Evolutionary conservation across 2,329 filamentous ascomycete species (phyloP).

Genomic region (Ascosphaera apis): DNA sequence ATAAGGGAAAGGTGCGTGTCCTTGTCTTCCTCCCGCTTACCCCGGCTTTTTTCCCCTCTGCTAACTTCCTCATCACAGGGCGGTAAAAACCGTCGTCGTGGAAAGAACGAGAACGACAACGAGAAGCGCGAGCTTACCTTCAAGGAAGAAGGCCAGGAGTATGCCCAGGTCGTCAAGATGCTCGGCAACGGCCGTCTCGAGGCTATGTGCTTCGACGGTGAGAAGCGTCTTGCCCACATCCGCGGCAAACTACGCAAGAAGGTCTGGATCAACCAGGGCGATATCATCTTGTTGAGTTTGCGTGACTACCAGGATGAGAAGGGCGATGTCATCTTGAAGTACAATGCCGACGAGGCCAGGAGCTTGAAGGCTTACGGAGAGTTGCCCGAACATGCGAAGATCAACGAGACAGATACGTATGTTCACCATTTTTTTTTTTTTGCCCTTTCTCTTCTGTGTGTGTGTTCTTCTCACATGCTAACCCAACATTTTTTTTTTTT

Average conservation of each 20-base stretch:
- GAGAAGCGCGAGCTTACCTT: constrained; percentile 97
- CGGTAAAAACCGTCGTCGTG: constrained; percentile 93
- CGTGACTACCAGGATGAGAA: constrained; percentile 90
- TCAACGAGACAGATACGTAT: constrained; percentile 97
- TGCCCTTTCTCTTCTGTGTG: neutral
- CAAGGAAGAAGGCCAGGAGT: constrained; percentile 94
- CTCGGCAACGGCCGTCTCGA: constrained; percentile 85
- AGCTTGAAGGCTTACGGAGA: constrained; percentile 93
- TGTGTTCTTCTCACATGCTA: neutral
- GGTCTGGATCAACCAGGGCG: constrained; percentile 98
- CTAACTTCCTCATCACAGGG: constrained; percentile 34
- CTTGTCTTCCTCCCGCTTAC: constrained; percentile 8
- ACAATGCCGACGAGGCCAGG: constrained; percentile 85
- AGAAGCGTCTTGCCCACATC: constrained; percentile 62
- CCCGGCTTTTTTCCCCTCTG: constrained; percentile 7
- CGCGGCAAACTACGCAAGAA: constrained; percentile 98
- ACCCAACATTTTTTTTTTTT: constrained; percentile 2
- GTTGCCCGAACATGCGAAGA: constrained; percentile 91
- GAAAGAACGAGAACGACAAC: constrained; percentile 98
- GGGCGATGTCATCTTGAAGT: constrained; percentile 84
- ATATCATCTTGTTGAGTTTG: constrained; percentile 72
- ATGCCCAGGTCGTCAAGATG: constrained; percentile 85
- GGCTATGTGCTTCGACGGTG: constrained; percentile 85
- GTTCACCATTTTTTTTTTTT: constrained; percentile 11
- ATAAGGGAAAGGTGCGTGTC: constrained; percentile 80